Evolutionary conservation across 2,329 filamentous ascomycete species (phyloP).

Genomic region (Ophiostoma angusticollis): DNA sequence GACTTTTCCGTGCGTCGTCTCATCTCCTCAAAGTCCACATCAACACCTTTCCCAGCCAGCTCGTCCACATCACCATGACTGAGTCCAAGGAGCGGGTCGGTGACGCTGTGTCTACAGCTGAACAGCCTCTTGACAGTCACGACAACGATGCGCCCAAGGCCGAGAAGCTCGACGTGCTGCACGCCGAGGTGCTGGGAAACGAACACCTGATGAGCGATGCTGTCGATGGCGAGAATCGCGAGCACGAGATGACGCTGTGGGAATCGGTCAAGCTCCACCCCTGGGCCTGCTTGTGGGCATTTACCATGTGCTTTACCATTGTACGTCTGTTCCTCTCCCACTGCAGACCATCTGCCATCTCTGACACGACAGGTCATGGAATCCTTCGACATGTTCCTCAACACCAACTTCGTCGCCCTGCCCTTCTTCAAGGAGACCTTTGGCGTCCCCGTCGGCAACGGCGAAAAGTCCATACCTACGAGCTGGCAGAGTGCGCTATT

Average conservation of each 20-base stretch:
- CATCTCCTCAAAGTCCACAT: too few relatives aligned
- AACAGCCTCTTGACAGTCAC: too few relatives aligned
- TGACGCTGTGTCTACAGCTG: too few relatives aligned
- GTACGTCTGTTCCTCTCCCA: slow-evolving; percentile 12
- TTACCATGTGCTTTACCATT: slow-evolving; percentile 27
- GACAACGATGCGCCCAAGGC: too few relatives aligned
- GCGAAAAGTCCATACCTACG: slow-evolving; percentile 29
- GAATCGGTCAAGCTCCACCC: slow-evolving; percentile 22
- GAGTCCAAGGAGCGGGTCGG: too few relatives aligned
- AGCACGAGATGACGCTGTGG: slow-evolving; percentile 22
- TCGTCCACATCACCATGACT: too few relatives aligned
- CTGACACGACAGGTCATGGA: slow-evolving; percentile 56
- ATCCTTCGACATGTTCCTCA: slow-evolving; percentile 49
- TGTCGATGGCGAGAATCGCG: slow-evolving; percentile 40
- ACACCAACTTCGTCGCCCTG: slow-evolving; percentile 44
- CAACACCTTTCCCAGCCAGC: too few relatives aligned
- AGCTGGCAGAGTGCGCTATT: slow-evolving; percentile 47
- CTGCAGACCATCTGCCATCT: too few relatives aligned
- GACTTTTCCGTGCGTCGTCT: too few relatives aligned
- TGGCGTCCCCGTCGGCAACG: slow-evolving; percentile 26
- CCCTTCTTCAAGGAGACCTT: slow-evolving; percentile 31
- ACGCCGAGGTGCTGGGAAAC: slow-evolving; percentile 35
- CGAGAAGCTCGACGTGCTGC: slow-evolving; percentile 32
- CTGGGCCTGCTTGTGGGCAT: slow-evolving; percentile 26
- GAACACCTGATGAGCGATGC: slow-evolving; percentile 31